These are phyloP conservation scores for Ophiocordyceps camponoti-saundersi DNA, from an alignment of 2,329 filamentous ascomycete species.

Conservation along the genomic window DNA sequence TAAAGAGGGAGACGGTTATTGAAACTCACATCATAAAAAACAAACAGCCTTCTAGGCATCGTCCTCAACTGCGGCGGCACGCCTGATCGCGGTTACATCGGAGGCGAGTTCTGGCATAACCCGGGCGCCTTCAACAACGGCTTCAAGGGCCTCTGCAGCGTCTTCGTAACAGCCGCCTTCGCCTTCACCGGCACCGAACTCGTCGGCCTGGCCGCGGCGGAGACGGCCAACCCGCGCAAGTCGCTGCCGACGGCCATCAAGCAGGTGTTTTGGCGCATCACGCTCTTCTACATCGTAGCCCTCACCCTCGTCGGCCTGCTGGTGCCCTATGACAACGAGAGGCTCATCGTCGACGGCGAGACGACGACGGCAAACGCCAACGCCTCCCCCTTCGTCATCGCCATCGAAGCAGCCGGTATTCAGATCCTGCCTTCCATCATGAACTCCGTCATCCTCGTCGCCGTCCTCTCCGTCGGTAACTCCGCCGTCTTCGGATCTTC, in stretches of 20 bases:
- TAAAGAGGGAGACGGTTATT: no score
- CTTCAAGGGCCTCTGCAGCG: slow-evolving; percentile 67
- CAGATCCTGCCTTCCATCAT: slow-evolving; percentile 69
- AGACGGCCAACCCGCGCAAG: slow-evolving; percentile 64
- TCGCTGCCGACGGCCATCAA: slow-evolving; percentile 76
- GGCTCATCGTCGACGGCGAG: slow-evolving; percentile 37
- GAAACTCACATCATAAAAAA: not conserved
- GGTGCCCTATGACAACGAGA: slow-evolving; percentile 52
- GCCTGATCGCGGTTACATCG: slow-evolving; percentile 58
- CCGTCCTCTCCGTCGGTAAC: slow-evolving; percentile 82
- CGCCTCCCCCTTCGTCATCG: slow-evolving; percentile 85
- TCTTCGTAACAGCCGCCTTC: slow-evolving; percentile 63
- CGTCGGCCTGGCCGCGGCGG: slow-evolving; percentile 60
- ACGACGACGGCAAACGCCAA: slow-evolving; percentile 42
- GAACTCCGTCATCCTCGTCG: slow-evolving; percentile 87
- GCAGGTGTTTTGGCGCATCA: slow-evolving; percentile 90
- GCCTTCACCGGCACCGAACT: slow-evolving; percentile 62
- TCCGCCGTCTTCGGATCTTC: slow-evolving; percentile 84
- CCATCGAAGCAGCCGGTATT: slow-evolving; percentile 73
- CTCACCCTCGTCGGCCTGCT: slow-evolving; percentile 67
- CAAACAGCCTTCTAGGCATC: slow-evolving; percentile 57
- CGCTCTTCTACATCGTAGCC: slow-evolving; percentile 75
- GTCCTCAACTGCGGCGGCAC: slow-evolving; percentile 74
- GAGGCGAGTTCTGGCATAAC: slow-evolving; percentile 56
- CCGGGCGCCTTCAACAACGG: slow-evolving; percentile 77